phyloP scores from a whole-genome alignment of 2,329 filamentous ascomycete genomes.

The Aspergillus melleus region DNA sequence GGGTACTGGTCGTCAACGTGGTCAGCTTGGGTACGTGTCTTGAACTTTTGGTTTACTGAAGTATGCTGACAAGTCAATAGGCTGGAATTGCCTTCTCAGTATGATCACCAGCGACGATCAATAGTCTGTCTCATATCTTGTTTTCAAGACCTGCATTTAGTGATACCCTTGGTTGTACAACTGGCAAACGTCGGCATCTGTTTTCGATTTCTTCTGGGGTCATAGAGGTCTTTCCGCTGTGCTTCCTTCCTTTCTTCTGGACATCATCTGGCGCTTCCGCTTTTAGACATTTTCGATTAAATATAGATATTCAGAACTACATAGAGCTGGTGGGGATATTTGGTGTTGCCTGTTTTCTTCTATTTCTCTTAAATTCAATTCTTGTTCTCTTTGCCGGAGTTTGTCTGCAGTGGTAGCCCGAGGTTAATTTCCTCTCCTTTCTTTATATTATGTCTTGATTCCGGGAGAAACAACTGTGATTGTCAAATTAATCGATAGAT shows the following conservation, averaged over 20 bases:
- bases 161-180: conserved; percentile 22
- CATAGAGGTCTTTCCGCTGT: conserved; percentile 7
- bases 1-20: conserved; percentile 83
- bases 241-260: conserved; percentile 1
- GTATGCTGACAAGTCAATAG: conserved; percentile 32
- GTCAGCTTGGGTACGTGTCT: conserved; percentile 63
- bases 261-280: background rate
- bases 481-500: too few relatives aligned
- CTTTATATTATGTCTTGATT: background rate
- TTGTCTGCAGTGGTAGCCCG: too few relatives aligned
- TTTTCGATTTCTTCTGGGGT: conserved; percentile 6
- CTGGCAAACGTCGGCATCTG: conserved; percentile 12
- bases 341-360: too few relatives aligned
- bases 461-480: too few relatives aligned
- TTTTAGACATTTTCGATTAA: background rate
- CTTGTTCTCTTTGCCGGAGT: too few relatives aligned
- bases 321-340: background rate
- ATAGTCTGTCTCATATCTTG: conserved; percentile 16
- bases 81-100: conserved; percentile 62
- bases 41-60: background rate
- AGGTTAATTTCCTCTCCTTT: too few relatives aligned
- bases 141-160: conserved; percentile 36
- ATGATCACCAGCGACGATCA: conserved; percentile 53
- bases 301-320: background rate
- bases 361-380: too few relatives aligned